Conservation (phyloP, 1,139 yeast species). For the Debaryomyces sp. region DNA sequence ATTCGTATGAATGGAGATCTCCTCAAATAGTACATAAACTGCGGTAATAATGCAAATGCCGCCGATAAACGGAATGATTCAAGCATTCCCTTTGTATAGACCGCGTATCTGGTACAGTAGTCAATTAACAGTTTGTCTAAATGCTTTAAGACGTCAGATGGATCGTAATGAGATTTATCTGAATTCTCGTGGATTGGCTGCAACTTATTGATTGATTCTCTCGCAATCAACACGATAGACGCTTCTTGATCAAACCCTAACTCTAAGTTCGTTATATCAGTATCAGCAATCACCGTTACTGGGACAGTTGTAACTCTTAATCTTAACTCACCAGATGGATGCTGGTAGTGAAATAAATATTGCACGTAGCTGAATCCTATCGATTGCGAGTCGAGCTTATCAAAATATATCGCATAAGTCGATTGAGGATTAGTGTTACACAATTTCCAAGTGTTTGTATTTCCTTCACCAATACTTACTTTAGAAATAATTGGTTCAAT, state of each 20-base stretch:
- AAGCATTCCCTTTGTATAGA: slow-evolving; percentile 76
- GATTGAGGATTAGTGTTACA: slow-evolving; percentile 59
- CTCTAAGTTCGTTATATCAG: slow-evolving; percentile 42
- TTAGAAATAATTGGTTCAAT: slow-evolving; percentile 29
- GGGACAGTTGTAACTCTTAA: slow-evolving; percentile 55
- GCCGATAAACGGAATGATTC: slow-evolving; percentile 77
- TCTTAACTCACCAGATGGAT: slow-evolving; percentile 47
- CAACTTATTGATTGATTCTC: slow-evolving; percentile 53
- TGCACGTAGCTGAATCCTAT: slow-evolving; percentile 53
- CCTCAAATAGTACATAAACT: slow-evolving; percentile 71
- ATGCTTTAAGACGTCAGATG: slow-evolving; percentile 79
- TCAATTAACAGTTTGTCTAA: slow-evolving; percentile 84
- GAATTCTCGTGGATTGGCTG: slow-evolving; percentile 28
- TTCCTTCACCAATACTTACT: slow-evolving; percentile 48
- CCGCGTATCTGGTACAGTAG: slow-evolving; percentile 85
- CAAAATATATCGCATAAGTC: slow-evolving; percentile 60
- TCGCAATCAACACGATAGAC: slow-evolving; percentile 62
- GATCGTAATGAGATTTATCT: slow-evolving; percentile 53
- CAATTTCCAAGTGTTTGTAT: slow-evolving; percentile 63
- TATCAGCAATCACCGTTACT: slow-evolving; percentile 44
- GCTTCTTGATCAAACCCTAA: slow-evolving; percentile 69
- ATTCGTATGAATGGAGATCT: slow-evolving; percentile 71
- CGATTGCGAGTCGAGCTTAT: slow-evolving; percentile 43
- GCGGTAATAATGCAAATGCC: slow-evolving; percentile 77
- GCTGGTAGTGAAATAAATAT: slow-evolving; percentile 76